Base-by-base conservation (phyloP, 108 stramenopile genomes). In the Skeletonema potamos region DNA sequence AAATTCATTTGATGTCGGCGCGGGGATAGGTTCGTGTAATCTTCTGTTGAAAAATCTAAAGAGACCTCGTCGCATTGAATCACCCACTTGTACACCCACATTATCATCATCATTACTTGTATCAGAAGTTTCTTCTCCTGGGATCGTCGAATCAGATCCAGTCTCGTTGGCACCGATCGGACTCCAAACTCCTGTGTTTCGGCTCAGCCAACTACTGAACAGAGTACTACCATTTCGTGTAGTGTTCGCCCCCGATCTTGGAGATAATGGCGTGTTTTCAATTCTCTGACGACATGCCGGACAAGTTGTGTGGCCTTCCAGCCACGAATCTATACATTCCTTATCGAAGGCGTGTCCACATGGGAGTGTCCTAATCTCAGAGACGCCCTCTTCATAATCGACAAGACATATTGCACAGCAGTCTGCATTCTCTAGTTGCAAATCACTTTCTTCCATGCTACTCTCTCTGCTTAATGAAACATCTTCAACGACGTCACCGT, bases 351-450 rank as follows among this genome's bases (percentile, higher is more conserved):
- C 60, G 62, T 87, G 87, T 1, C 66, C 57, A 65, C 87, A 87
- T 5, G 85, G 81, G 32, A 87, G 62, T n/a, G 66, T 74, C 39
- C 84, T 78, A 37, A 87, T 54, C 54, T 80, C 70, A 28, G 85
- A 82, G 6, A 51, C 48, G 22, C 76, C 83, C 27, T 76, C 72
- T 51, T 84, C 87, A 55, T 86, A 87, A 15, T 87, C 86, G 4
- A 77, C 76, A 8, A 89, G 66, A 37, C 88, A 89, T 33, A 89
- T 85, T 12, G 86, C 73, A 68, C 88, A 89, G 34, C 70, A 80
- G 15, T 81, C 61, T 27, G 68, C 62, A 26, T 81, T 64, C 13
- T 81, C 84, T 11, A 55, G 20, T 54, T 12, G 24, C 32, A 33
- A 58, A 29, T 37, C 43, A 32, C 27, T 27, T 17, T 59, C 24